A percentile compares a stretch with the other conserved stretches of the same genome.
phyloP scores from a whole-genome alignment of 1,284 basidiomycete genomes.

The Stygiomarasmius scandens region DNA sequence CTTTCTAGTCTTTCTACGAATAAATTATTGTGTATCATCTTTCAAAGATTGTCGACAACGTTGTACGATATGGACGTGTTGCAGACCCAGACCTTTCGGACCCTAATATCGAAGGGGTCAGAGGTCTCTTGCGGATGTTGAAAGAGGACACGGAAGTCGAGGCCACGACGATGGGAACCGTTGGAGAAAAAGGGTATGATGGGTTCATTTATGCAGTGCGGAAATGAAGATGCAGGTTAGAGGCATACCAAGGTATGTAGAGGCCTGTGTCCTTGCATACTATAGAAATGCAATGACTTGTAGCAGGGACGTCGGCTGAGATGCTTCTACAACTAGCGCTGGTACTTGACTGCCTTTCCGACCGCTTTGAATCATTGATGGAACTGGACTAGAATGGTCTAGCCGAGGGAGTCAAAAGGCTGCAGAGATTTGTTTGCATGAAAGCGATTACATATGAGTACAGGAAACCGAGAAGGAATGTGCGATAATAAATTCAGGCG shows the following conservation, averaged over 20 bases:
- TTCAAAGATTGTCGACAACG: slow-evolving; percentile 61
- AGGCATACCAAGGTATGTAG: too few relatives aligned
- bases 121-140: slow-evolving; percentile 48
- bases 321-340: too few relatives aligned
- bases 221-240: slow-evolving; percentile 8
- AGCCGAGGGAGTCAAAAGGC: too few relatives aligned
- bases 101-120: slow-evolving; percentile 44
- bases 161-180: slow-evolving; percentile 60
- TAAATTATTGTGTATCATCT: neutral
- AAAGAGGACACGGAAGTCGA: slow-evolving; percentile 59
- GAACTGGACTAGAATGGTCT: too few relatives aligned
- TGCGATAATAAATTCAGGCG: too few relatives aligned
- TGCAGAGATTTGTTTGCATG: too few relatives aligned
- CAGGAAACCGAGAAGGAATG: too few relatives aligned
- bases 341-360: too few relatives aligned
- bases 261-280: neutral
- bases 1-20: neutral
- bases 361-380: too few relatives aligned
- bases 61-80: slow-evolving; percentile 54
- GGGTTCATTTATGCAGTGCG: slow-evolving; percentile 57
- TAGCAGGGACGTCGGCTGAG: too few relatives aligned
- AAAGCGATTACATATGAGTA: too few relatives aligned
- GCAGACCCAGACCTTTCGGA: slow-evolving; percentile 44
- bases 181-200: slow-evolving; percentile 65
- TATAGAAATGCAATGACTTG: too few relatives aligned